phyloP scores from a whole-genome alignment of 148 eudicot species.

The Oxyria digyna region DNA sequence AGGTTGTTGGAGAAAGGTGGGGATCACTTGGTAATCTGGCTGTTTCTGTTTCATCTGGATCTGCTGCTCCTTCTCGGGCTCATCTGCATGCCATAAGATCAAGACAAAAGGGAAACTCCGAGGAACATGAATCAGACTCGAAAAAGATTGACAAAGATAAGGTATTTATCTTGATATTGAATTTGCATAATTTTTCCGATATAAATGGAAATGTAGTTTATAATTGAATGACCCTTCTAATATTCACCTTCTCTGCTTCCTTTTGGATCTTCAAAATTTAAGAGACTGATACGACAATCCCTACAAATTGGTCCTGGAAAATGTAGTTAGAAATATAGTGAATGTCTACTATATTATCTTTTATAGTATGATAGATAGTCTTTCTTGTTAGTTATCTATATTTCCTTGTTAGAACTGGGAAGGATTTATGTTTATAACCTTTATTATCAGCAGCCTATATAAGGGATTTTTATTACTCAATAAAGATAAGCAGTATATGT shows the following conservation, averaged over 20 bases:
- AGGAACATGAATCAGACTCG: constrained; percentile 22
- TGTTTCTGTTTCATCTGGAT: constrained; percentile 61
- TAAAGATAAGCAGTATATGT: no score
- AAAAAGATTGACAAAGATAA: constrained; percentile 24
- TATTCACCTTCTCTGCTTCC: not conserved
- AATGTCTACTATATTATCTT: not conserved
- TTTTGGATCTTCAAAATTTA: not conserved
- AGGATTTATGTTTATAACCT: no score
- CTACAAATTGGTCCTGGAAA: not conserved
- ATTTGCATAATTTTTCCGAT: not conserved
- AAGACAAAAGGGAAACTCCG: constrained; percentile 41
- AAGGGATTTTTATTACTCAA: no score
- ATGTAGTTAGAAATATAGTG: not conserved
- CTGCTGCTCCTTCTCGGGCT: constrained; percentile 85
- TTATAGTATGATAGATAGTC: no score
- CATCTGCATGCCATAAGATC: constrained; percentile 72
- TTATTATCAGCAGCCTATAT: no score
- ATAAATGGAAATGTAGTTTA: not conserved
- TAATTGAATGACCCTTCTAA: not conserved
- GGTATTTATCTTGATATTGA: constrained; percentile 19
- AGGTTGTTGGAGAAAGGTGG: constrained; percentile 97
- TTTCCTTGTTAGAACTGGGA: no score
- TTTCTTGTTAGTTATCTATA: no score
- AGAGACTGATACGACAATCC: not conserved
- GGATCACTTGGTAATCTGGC: constrained; percentile 81